Evolutionary conservation across 1,139 yeast genomes (phyloP), one percentile per base, ranked within the genome.

Genomic region (Taiozyma sp.): DNA sequence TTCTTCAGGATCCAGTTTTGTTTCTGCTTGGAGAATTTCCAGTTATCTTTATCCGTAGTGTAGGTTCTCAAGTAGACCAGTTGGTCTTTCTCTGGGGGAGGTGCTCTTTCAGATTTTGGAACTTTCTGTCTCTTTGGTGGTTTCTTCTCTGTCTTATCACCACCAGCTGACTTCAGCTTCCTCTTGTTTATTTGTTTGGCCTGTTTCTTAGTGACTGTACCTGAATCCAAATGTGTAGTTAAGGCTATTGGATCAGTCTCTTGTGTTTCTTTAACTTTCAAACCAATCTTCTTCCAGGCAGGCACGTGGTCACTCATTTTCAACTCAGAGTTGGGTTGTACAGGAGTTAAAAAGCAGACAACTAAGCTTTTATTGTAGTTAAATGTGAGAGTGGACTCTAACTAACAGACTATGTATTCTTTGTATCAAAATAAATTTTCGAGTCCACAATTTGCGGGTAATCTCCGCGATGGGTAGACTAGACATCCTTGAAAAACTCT

Each of bases 1-100:
- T 90, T 84, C 63, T 85, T 86, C 56, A 91, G 69, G 48, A 92
- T 76, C 97, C 97, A 92, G 65, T 90, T 91, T 67, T 92, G 98
- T 60, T 92, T 91, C 71, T 88, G 96, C 64, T 92, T 92, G 53
- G 96, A 87, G 66, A 92, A 92, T 70, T 91, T 92, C 98, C 98
- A 92, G 34, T 78, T 75, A 0, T 71, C 78, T 53, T 73, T 75
- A 59, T 84, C 90, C 10, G 76, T 73, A 27, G 73, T 71, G 62
- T 80, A 92, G 51, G 82, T 89, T 52, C 83, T 78, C 59, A 92
- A 70, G 63, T 92, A 92, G 1, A 76, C 81, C 48, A 88, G 72
- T 66, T 91, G 97, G 65, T 91, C 97, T 57, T 82, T 84, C 56
- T 84, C 91, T 27, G 91, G 90, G 1, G 91, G 89, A 8, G 89